Evolutionary conservation across 2,329 filamentous ascomycete species (phyloP).

Genomic region (Pezicula neosporulosa): DNA sequence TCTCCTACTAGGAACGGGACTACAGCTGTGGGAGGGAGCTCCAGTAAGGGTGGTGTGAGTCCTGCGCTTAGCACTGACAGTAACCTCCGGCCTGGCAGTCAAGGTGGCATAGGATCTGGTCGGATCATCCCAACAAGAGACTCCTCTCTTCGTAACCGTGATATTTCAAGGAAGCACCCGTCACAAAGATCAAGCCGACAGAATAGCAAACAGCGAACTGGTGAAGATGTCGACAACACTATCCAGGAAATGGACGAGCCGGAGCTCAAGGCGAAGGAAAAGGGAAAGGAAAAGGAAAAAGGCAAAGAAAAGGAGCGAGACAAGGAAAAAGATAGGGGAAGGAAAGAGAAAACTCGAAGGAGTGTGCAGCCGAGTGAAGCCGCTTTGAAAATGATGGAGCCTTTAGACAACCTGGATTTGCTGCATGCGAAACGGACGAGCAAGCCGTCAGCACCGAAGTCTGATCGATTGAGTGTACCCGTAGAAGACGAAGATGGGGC

Average conservation of each 20-base stretch:
- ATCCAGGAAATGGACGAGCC: slow-evolving; percentile 20
- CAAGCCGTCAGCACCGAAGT: slow-evolving; percentile 9
- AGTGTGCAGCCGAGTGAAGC: slow-evolving; percentile 20
- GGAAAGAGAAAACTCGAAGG: slow-evolving; percentile 13
- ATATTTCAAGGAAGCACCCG: slow-evolving; percentile 49
- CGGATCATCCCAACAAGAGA: slow-evolving; percentile 62
- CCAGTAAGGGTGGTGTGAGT: slow-evolving; percentile 4
- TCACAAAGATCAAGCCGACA: slow-evolving; percentile 46
- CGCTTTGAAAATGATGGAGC: slow-evolving; percentile 24
- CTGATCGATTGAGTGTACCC: slow-evolving; percentile 9
- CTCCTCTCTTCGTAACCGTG: slow-evolving; percentile 62
- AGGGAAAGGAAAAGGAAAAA: neutral
- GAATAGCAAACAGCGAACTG: slow-evolving; percentile 36
- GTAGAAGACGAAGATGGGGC: slow-evolving; percentile 55
- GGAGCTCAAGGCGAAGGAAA: slow-evolving; percentile 14
- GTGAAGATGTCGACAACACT: slow-evolving; percentile 17
- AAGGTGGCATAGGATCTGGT: slow-evolving; percentile 27
- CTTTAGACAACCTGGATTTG: slow-evolving; percentile 26
- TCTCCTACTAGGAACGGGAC: slow-evolving; percentile 20
- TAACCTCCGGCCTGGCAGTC: slow-evolving; percentile 9
- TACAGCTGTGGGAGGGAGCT: slow-evolving; percentile 14
- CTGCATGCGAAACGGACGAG: slow-evolving; percentile 16
- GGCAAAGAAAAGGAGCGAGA: slow-evolving; percentile 7
- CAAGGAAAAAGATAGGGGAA: slow-evolving; percentile 5
- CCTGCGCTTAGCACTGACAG: slow-evolving; percentile 2